These are phyloP conservation scores for Monosiga brevicollis DNA, from an alignment of 78 protist species.

Conservation along the genomic window DNA sequence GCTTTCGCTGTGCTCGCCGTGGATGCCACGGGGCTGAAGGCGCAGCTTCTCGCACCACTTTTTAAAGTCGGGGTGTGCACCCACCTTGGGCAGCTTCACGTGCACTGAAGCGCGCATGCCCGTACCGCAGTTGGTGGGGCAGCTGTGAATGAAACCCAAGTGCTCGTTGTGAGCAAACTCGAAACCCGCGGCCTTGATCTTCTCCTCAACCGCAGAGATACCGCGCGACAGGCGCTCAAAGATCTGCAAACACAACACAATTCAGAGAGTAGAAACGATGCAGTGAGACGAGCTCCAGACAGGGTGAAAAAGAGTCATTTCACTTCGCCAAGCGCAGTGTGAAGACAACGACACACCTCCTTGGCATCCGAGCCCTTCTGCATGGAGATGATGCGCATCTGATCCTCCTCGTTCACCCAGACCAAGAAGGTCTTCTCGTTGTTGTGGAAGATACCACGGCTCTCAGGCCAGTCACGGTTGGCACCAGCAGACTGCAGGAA, in stretches of 20 bases:
- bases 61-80: not conserved
- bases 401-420: not conserved
- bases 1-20: not conserved
- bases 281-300: not conserved
- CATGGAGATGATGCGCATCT: not conserved
- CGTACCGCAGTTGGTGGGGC: not conserved
- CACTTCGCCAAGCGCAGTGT: too few relatives aligned
- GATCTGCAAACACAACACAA: not conserved
- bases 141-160: not conserved
- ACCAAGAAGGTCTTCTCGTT: not conserved
- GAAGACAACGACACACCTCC: too few relatives aligned
- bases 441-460: not conserved
- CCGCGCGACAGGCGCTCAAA: not conserved
- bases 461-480: not conserved
- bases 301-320: not conserved
- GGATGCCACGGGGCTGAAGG: not conserved
- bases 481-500: not conserved
- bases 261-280: not conserved
- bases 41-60: not conserved
- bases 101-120: not conserved
- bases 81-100: not conserved
- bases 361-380: not conserved
- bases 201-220: not conserved
- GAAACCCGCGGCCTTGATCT: not conserved
- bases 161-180: not conserved